Base-by-base conservation (phyloP, 1,284 basidiomycete species). In the Moesziomyces sp. region DNA sequence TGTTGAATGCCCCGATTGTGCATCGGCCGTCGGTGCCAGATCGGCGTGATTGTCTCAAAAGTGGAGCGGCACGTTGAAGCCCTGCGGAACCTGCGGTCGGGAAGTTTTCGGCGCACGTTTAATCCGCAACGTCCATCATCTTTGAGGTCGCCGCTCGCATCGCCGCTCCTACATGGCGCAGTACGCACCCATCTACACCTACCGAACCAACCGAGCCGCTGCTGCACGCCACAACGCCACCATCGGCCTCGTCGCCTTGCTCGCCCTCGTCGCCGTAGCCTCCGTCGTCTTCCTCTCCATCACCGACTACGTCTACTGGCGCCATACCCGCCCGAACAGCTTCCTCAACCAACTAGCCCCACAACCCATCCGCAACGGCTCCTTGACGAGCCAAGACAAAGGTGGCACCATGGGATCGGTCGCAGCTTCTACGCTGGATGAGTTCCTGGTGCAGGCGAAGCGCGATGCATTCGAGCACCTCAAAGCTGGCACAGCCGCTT, bases 131-230 rank as follows among this genome's bases (percentile, higher is more conserved):
- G 45, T 3, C 45, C 51, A 52, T 21, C 14, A 44, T 30, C 19
- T 21, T 19, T 11, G n/a, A 11, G 21, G 19, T 11, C 19, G 30
- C 9, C 3, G 6, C 18, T 16, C 19, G 34, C 30, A 23, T 23
- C 47, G 11, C 6, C 13, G 34, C 14, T 52, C n/a, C 53, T 51
- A 51, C 46, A 73, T 74, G 71, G 51, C 38, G 18, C 61, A 52
- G n/a, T 66, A 74, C 53, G 42, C 57, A 34, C 58, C 56, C 10
- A 66, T 74, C 52, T 66, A 70, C 45, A 54, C 62, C 3, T 67
- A 53, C 28, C 65, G 65, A 49, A 16, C 54, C 23, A 52, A 57
- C 13, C 54, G 70, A 66, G 21, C 53, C 34, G 46, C 60, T 40
- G 48, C 49, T 18, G 46, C 38, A 35, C 60, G 58, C 49, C 64